Evolutionary conservation across 768 basidiomycete species (phyloP), one percentile per base, ranked within the genome.

Genomic region (Tephrocybe sp.): DNA sequence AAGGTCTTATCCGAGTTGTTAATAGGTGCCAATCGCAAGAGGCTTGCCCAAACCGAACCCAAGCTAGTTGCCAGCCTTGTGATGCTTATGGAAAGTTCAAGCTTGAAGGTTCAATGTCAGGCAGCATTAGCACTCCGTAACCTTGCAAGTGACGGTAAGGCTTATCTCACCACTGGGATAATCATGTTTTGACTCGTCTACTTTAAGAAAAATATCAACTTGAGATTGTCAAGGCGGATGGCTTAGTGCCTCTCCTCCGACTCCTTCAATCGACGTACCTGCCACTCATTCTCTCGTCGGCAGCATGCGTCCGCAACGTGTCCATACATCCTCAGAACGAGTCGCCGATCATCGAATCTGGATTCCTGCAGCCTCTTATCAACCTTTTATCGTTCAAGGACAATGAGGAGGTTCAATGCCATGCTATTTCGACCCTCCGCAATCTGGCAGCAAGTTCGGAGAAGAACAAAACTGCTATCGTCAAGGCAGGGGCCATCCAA

Each of bases 331-430:
- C 97, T 0, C 84, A 86, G 65, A 99, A 99, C 76, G 97, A 98
- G 69, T 97, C 94, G 1, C 97, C 96, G 14, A 99, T 99, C 68
- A 99, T 99, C 67, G 97, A 99, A 62, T 90, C 93, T 32, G 96
- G 96, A 16, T 99, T 99, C 77, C 72, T 98, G 55, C 89, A 92
- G 62, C 97, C 97, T 0, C 74, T 99, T 35, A 98, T 99, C 67
- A 94, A 92, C 64, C 80, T 99, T 30, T 76, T 99, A 17, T 92
- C 95, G 1, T 98, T 98, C 75, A 98, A 98, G 68, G 97, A 99
- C 68, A 98, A 98, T 63, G 97, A 99, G 72, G 97, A 99, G 70
- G 94, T 99, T 19, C 97, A 99, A 66, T 98, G 97, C 64, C 97
- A 99, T 62, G 97, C 97, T 16, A 99, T 99, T 58, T 96, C 93